Conservation (phyloP, 2,329 filamentous ascomycete genomes). For the Colletotrichum chrysophilum region DNA sequence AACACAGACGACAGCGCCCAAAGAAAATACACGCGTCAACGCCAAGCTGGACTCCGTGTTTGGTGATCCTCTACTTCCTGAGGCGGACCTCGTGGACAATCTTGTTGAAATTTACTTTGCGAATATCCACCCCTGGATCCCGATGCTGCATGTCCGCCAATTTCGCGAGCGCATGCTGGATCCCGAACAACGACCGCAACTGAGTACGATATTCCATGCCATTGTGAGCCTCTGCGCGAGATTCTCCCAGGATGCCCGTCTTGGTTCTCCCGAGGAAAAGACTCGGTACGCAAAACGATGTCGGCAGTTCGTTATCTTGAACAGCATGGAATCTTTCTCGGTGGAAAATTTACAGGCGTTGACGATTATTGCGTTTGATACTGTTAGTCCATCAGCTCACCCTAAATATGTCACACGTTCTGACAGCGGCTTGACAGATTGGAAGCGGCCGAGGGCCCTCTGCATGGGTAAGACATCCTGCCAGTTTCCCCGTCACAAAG, state of each 20-base stretch:
- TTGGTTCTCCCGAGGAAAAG: conserved; percentile 26
- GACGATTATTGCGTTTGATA: conserved; percentile 40
- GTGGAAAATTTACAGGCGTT: conserved; percentile 38
- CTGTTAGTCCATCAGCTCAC: conserved; percentile 21
- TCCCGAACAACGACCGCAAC: conserved; percentile 18
- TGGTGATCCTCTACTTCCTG: conserved; percentile 20
- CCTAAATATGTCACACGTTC: not conserved
- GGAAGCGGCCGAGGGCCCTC: conserved; percentile 35
- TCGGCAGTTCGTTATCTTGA: conserved; percentile 33
- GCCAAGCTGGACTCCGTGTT: not conserved
- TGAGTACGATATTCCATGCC: conserved; percentile 39
- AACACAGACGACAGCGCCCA: not conserved
- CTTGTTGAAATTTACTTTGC: conserved; percentile 40
- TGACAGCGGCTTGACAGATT: conserved; percentile 26
- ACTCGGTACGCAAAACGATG: conserved; percentile 27
- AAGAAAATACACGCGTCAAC: not conserved
- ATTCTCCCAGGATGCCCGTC: conserved; percentile 29
- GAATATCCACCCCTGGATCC: conserved; percentile 43
- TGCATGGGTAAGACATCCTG: conserved; percentile 30
- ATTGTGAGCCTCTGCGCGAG: conserved; percentile 33
- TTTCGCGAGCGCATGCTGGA: conserved; percentile 27
- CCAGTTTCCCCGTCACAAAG: not conserved
- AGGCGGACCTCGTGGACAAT: conserved; percentile 35
- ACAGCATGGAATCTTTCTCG: conserved; percentile 38
- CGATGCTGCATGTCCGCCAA: conserved; percentile 35